Percentiles rank a stretch among this genome's conserved stretches.
Evolutionary conservation across 176 grass and related monocot genomes (phyloP).

Genomic region (sorghum (Sorghum bicolor)): Sorghum_bicolor_NCBIv3 NC_012870.2:78597501-78598000

Average conservation of each 20-base stretch:
- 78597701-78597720: background rate
- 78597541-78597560: constrained; percentile 22
- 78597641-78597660: background rate
- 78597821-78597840: constrained; percentile 7
- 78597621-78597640: constrained; percentile 35
- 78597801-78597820: background rate
- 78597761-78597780: constrained; percentile 51
- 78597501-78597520: background rate
- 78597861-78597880: background rate
- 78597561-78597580: constrained; percentile 30
- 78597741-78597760: background rate
- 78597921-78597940: background rate
- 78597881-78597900: background rate
- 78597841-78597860: background rate
- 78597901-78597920: background rate
- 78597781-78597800: constrained; percentile 3
- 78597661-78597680: constrained; percentile 35
- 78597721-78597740: background rate
- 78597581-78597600: constrained; percentile 50
- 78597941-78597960: background rate
- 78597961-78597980: background rate
- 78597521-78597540: constrained; percentile 36
- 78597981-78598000: background rate
- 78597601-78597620: constrained; percentile 18
- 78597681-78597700: background rate